Base-by-base conservation (phyloP, 495 filamentous ascomycete species). In the Hypoxylon subgilvum region DNA sequence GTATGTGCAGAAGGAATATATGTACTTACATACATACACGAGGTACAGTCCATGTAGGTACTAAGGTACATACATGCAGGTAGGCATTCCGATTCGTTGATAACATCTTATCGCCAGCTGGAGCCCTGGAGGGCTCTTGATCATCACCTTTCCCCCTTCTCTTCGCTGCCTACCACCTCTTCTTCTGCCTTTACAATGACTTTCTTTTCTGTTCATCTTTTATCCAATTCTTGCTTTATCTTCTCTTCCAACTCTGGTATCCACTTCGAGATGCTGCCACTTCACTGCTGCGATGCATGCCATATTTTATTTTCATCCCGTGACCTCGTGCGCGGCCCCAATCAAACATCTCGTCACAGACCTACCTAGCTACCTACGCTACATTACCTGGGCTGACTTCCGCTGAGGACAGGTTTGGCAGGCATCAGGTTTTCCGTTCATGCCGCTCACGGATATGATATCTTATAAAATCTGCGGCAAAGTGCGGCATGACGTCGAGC, bases 401-500 rank as follows among this genome's bases (percentile, higher is more conserved):
- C 40, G 16, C 16, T 28, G 41, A 60, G 39, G 41, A 40, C 47
- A 63, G 59, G 52, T 48, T 63, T 63, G 52, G 57, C 59, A 57
- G 52, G 52, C 52, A 41, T 56, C 46, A 45, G 46, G 18, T 50
- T 45, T 40, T 32, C 41, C 59, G 41, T 47, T 57, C 38, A 52
- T 63, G 52, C 47, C 52, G 52, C 35, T 19, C 35, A n/a, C n/a
- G n/a, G 22, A 63, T 57, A 52, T 63, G 40, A 52, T 56, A 57
- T 57, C 52, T 54, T 49, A 50, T 40, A 54, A 49, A 53, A 53
- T 40, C 28, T 38, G 16, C 52, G 60, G 53, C 39, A 58, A 64
- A 31, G 32, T 32, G 61, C 54, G 49, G 61, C 53, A 58, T 64
- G 54, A 64, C 53, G 54, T 58, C 43, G 43, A 54, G 42, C 54